Base-by-base conservation (phyloP, 495 filamentous ascomycete species). In the Aspergillus homomorphus region DNA sequence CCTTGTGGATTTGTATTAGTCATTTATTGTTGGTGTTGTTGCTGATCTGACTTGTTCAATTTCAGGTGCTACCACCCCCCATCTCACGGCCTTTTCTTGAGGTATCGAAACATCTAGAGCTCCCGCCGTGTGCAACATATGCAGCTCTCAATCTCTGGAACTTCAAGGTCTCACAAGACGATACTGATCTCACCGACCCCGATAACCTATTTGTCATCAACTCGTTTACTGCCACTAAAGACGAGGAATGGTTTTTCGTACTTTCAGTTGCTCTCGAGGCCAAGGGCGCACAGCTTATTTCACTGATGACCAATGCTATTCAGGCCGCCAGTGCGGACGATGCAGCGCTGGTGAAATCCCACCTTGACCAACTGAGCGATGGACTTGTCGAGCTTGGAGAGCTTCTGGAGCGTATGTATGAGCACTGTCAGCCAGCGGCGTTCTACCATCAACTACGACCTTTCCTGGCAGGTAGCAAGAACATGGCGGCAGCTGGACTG, bases 161-260 rank as follows among this genome's bases (percentile, higher is more conserved):
- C 70, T 97, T 86, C 81, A 87, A 87, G 68, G 83, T 89, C 10
- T 73, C 91, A 28, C 87, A 91, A 58, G 68, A 77, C 48, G 82
- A 85, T 56, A 84, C 90, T 67, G 82, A 83, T 18, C 84, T 95
- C 49, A 90, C 96, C 59, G 81, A 86, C 50, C 82, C 95, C 19
- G 87, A 95, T 58, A 95, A 96, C 60, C 78, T 98, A 45, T 84
- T 86, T 18, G 88, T 89, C 1, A 77, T 94, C 56, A 78, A 82
- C 46, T 96, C 94, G 8, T 95, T 96, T 68, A 98, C 95, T 15
- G 94, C 90, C 20, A 89, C 90, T 12, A 80, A 92, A 42, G 94
- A 98, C 63, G 94, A 98, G 70, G 93, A 93, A 53, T 98, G 94
- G 94, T 98, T 98, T 70, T 96, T 96, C 68, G 81, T 97, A 14